Evolutionary conservation across 441 rosid genomes (phyloP).

Genomic region (Erodium moschatum): DNA sequence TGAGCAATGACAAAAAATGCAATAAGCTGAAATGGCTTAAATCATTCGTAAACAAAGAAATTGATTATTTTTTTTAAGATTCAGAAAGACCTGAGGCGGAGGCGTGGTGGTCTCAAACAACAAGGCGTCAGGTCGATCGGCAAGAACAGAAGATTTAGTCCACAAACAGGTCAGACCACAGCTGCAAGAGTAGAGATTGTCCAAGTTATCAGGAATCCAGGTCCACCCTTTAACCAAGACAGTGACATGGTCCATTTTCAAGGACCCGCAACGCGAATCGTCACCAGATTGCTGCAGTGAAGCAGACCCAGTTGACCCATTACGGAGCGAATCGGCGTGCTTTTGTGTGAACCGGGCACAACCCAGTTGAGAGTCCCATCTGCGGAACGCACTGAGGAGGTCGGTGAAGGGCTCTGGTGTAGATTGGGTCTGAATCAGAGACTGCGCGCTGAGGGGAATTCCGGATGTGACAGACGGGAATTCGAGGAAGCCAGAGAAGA

Average conservation of each 20-base stretch:
- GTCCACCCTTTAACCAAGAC: constrained; percentile 91
- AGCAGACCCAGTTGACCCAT: constrained; percentile 35
- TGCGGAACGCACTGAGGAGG: constrained; percentile 39
- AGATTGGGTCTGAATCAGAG: constrained; percentile 9
- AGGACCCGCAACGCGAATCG: constrained; percentile 37
- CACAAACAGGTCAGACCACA: constrained; percentile 87
- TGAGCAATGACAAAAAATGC: background rate
- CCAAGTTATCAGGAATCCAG: constrained; percentile 93
- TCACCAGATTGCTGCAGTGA: constrained; percentile 45
- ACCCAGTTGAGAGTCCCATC: constrained; percentile 78
- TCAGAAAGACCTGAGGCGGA: constrained; percentile 47
- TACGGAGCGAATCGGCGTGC: constrained; percentile 26
- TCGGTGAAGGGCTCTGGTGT: constrained; percentile 49
- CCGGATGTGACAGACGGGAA: constrained; percentile 40
- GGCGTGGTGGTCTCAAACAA: constrained; percentile 75
- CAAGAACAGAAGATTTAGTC: constrained; percentile 84
- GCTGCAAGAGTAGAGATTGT: constrained; percentile 66
- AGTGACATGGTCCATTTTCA: constrained; percentile 53
- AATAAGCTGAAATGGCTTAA: background rate
- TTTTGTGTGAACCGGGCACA: constrained; percentile 53
- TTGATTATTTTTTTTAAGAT: background rate
- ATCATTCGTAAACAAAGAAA: background rate
- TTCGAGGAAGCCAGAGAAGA: constrained; percentile 63
- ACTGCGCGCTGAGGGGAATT: background rate
- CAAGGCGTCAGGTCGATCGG: constrained; percentile 74